These are phyloP conservation scores for Dendrothele bispora DNA, from an alignment of 768 basidiomycete genomes.

Conservation along the genomic window DNA sequence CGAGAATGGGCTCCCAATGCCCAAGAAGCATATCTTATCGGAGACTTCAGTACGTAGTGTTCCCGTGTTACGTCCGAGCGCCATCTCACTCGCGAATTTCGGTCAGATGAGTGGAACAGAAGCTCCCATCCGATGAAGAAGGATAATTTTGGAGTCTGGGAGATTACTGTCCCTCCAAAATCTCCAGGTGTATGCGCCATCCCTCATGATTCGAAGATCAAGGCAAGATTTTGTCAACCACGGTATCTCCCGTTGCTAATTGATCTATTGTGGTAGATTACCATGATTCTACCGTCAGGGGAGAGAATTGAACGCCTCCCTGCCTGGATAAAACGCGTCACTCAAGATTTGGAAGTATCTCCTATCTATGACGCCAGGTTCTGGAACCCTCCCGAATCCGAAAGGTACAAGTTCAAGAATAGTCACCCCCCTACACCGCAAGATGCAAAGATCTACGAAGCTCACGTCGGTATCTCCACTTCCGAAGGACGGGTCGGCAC, in stretches of 20 bases:
- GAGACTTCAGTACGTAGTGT: constrained; percentile 87
- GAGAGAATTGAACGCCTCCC: constrained; percentile 89
- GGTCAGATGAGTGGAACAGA: constrained; percentile 84
- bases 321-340: constrained; percentile 93
- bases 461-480: constrained; percentile 96
- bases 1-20: constrained; percentile 98
- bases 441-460: constrained; percentile 87
- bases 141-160: constrained; percentile 87
- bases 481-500: constrained; percentile 85
- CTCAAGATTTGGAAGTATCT: constrained; percentile 87
- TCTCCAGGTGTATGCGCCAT: constrained; percentile 76
- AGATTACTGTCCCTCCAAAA: constrained; percentile 71
- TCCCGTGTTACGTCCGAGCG: constrained; percentile 4
- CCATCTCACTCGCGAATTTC: background rate
- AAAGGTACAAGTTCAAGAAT: constrained; percentile 84
- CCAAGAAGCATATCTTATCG: constrained; percentile 77
- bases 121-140: constrained; percentile 83
- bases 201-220: constrained; percentile 93
- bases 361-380: constrained; percentile 96
- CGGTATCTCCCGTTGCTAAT: constrained; percentile 1
- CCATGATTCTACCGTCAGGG: constrained; percentile 81
- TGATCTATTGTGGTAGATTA: constrained; percentile 58
- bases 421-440: constrained; percentile 63
- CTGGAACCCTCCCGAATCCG: constrained; percentile 86
- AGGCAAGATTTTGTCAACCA: constrained; percentile 48